A percentile compares a stretch with the other conserved stretches of the same genome.
Conservation (phyloP, 2,329 filamentous ascomycete genomes). For the Ophiostoma ips region DNA sequence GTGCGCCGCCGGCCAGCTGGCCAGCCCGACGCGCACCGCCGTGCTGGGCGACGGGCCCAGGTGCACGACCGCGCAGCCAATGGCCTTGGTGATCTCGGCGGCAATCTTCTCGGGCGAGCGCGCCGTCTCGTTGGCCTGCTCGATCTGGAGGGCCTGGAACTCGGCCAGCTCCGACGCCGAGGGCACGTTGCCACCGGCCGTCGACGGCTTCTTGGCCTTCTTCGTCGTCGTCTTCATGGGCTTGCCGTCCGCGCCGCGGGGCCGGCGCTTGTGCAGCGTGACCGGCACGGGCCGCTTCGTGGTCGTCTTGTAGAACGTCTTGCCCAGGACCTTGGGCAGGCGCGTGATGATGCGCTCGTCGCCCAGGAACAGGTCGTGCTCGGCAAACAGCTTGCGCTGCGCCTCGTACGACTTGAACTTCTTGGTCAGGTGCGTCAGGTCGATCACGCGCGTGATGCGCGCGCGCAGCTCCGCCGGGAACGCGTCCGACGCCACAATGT, state of each 20-base stretch:
- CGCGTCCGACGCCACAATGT: conserved; percentile 60
- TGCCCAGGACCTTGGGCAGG: conserved; percentile 69
- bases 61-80: conserved; percentile 66
- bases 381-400: conserved; percentile 64
- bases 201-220: conserved; percentile 35
- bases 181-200: conserved; percentile 52
- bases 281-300: conserved; percentile 80
- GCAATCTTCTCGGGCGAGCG: conserved; percentile 54
- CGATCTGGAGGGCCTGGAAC: conserved; percentile 58
- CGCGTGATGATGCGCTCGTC: conserved; percentile 71
- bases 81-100: conserved; percentile 65
- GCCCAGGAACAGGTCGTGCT: conserved; percentile 88
- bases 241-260: conserved; percentile 47
- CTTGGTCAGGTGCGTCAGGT: conserved; percentile 61
- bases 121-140: conserved; percentile 20
- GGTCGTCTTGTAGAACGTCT: conserved; percentile 78
- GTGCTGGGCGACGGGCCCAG: conserved; percentile 68
- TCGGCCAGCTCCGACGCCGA: conserved; percentile 72
- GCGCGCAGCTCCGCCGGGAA: conserved; percentile 54
- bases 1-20: conserved; percentile 60
- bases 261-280: conserved; percentile 46
- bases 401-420: conserved; percentile 86
- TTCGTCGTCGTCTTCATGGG: conserved; percentile 33
- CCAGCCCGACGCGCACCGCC: conserved; percentile 64
- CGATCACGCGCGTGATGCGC: conserved; percentile 64